phyloP scores from a whole-genome alignment of 2,329 filamentous ascomycete species.

The Cadophora sp. region DNA sequence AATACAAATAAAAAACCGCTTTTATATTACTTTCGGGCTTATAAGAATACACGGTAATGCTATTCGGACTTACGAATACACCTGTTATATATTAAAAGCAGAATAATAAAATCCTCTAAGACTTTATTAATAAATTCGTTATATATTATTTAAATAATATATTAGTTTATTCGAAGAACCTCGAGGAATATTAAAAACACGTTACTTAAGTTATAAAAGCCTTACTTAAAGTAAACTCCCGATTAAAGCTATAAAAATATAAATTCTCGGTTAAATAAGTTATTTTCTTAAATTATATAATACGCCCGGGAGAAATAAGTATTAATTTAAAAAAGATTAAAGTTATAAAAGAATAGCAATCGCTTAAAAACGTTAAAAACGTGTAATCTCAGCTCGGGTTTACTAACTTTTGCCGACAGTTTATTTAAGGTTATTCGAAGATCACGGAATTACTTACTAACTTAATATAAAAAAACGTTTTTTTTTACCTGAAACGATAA shows the following conservation, averaged over 20 bases:
- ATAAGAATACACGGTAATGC: background rate
- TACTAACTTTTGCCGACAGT: background rate
- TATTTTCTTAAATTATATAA: background rate
- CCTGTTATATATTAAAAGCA: background rate
- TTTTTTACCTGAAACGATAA: background rate
- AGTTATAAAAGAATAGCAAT: background rate
- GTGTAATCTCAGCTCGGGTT: background rate
- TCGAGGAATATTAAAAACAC: background rate
- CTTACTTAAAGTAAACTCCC: background rate
- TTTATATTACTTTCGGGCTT: background rate
- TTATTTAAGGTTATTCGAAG: background rate
- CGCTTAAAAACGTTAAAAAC: background rate
- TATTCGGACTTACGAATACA: background rate
- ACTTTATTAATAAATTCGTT: background rate
- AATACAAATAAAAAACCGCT: background rate
- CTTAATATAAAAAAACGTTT: background rate
- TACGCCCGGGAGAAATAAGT: background rate
- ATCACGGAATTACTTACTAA: background rate
- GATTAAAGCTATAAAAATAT: background rate
- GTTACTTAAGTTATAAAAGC: background rate
- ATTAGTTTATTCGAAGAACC: background rate
- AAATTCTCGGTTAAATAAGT: background rate
- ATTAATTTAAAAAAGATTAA: background rate
- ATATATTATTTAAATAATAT: background rate
- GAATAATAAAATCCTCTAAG: background rate